Evolutionary conservation across 371 early-diverging fungal species (phyloP), one percentile per base, ranked within the genome.

Genomic region (Nematocida ironsii): DNA sequence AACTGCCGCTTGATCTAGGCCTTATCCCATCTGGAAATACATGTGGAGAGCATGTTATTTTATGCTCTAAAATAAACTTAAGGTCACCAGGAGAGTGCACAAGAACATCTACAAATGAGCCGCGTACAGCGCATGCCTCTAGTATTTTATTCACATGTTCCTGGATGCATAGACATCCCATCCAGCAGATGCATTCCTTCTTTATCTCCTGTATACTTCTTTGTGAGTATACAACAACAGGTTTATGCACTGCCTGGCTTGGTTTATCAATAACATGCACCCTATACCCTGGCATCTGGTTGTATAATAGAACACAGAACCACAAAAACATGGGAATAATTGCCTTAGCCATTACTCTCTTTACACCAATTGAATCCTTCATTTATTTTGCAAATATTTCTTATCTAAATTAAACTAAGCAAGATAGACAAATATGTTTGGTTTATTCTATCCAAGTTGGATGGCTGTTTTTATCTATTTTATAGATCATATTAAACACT

Each of bases 401-500:
- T 33, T 33, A 33, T 33, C 33, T 33, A 33, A 33, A 20, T n/a
- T 27, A n/a, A 58, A 58, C 11, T 58, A n/a, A 58, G 9, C 11
- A 58, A 11, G 9, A 58, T 23, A 58, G 58, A n/a, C 11, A 23
- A 23, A 23, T 9, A 58, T 5, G 9, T n/a, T n/a, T 58, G 23
- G 58, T 58, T 33, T 52, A 68, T 27, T 68, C 54, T 20, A 78
- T 47, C 68, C 68, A 78, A 4, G 25, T 69, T 6, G 80, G 80
- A 55, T 70, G 72, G 33, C 57, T 47, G 50, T 39, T 60, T 11
- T 33, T 40, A 47, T 78, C 80, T 68, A 68, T 42, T 40, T 68
- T 78, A 25, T 13, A 70, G 39, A 78, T 67, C 56, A 78, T 67
- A 13, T 70, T 48, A 56, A 78, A 58, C 16, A 78, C 80, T 62